These are phyloP conservation scores for Elsinoe australis DNA, from an alignment of 2,329 filamentous ascomycete species.

Conservation along the genomic window DNA sequence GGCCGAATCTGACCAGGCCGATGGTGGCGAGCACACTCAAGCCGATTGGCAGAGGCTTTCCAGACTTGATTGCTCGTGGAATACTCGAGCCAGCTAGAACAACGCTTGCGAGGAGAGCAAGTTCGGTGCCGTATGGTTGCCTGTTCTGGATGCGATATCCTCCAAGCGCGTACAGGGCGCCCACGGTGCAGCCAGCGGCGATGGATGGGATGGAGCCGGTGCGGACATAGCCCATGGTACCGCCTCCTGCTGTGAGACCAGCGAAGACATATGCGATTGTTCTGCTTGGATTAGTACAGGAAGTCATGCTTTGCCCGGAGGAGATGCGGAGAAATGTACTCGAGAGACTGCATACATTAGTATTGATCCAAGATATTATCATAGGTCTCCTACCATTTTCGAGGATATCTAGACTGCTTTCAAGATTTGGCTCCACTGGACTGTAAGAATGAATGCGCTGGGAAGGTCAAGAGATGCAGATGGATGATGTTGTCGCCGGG, in stretches of 20 bases:
- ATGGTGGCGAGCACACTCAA: slow-evolving; percentile 72
- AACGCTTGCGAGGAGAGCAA: slow-evolving; percentile 81
- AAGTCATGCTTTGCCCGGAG: no score
- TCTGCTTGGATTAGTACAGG: slow-evolving; percentile 1
- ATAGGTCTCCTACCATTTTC: no score
- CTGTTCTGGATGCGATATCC: slow-evolving; percentile 70
- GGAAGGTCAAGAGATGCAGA: background rate
- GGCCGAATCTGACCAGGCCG: slow-evolving; percentile 72
- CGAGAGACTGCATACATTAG: slow-evolving; percentile 16
- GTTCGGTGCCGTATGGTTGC: slow-evolving; percentile 74
- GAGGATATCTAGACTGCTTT: no score
- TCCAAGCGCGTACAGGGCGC: slow-evolving; percentile 68
- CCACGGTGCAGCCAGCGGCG: slow-evolving; percentile 75
- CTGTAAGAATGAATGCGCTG: background rate
- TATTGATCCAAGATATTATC: no score
- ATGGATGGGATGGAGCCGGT: slow-evolving; percentile 83
- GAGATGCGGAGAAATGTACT: slow-evolving; percentile 13
- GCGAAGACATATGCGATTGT: slow-evolving; percentile 68
- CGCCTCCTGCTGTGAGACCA: slow-evolving; percentile 75
- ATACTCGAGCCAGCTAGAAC: slow-evolving; percentile 77
- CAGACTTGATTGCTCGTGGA: slow-evolving; percentile 72
- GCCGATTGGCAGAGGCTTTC: slow-evolving; percentile 75
- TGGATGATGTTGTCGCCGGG: slow-evolving; percentile 5
- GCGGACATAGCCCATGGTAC: slow-evolving; percentile 75
- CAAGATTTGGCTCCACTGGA: no score